Conservation (phyloP, 2,329 filamentous ascomycete species). For the Dendrostoma leiphaemia region DNA sequence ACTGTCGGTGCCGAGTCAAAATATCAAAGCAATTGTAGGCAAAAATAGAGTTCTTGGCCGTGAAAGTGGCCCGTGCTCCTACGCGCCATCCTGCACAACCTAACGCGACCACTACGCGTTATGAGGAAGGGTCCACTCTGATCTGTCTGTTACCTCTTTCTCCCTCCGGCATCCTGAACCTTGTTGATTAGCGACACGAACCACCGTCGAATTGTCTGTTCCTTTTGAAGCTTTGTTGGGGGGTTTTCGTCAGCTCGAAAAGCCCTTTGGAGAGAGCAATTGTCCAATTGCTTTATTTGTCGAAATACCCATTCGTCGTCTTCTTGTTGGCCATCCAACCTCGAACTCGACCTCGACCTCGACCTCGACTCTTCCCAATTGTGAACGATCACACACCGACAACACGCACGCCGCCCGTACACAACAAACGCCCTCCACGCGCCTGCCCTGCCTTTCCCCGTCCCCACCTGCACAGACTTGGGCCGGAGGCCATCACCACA, state of each 20-base stretch:
- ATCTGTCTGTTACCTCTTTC: background rate
- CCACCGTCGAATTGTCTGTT: too few relatives aligned
- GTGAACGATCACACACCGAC: background rate
- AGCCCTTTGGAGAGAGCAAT: too few relatives aligned
- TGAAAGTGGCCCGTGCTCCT: constrained; percentile 2
- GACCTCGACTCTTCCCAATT: too few relatives aligned
- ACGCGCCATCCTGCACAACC: background rate
- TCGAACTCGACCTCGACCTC: background rate
- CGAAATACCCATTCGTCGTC: background rate
- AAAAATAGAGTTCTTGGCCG: background rate
- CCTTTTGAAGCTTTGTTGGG: too few relatives aligned
- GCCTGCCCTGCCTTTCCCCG: too few relatives aligned
- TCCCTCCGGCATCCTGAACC: background rate
- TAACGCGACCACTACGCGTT: constrained; percentile 7
- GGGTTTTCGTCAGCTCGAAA: too few relatives aligned
- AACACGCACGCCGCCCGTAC: background rate
- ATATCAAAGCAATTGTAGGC: background rate
- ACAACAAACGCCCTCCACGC: background rate
- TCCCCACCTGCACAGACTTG: background rate
- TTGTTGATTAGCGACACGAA: background rate
- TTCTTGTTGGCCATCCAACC: background rate
- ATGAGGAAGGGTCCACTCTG: background rate
- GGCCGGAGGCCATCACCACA: constrained; percentile 5
- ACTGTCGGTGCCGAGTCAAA: background rate
- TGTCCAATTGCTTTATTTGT: background rate